These are phyloP conservation scores for Jamesozyma piceae DNA, from an alignment of 805 yeast species.

Conservation along the genomic window DNA sequence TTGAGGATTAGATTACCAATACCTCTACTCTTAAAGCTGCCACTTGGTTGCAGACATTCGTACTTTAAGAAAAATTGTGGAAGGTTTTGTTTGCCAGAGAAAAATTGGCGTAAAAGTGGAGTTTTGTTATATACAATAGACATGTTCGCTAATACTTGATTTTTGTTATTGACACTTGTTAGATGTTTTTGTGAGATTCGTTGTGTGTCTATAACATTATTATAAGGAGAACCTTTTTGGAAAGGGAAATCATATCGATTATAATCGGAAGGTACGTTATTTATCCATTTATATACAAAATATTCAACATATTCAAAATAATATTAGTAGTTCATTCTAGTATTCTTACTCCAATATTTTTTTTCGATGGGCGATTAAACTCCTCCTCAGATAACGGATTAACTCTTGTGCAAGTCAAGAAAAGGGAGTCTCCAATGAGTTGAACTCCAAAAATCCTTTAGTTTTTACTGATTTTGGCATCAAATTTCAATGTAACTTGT, in stretches of 20 bases:
- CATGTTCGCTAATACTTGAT: conserved; percentile 4
- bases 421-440: too few relatives aligned
- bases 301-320: too few relatives aligned
- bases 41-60: conserved; percentile 48
- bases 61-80: conserved; percentile 38
- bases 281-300: too few relatives aligned
- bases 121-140: conserved; percentile 19
- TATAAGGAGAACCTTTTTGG: background rate
- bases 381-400: too few relatives aligned
- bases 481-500: background rate
- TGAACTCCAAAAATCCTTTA: too few relatives aligned
- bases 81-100: conserved; percentile 6
- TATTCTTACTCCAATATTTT: too few relatives aligned
- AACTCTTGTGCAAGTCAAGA: too few relatives aligned
- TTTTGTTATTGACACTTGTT: background rate
- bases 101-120: conserved; percentile 16
- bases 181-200: background rate
- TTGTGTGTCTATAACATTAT: background rate
- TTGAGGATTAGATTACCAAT: conserved; percentile 39
- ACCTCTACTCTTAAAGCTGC: conserved; percentile 50
- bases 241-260: background rate
- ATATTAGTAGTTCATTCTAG: too few relatives aligned
- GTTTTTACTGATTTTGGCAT: background rate
- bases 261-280: background rate
- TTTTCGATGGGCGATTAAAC: background rate